Evolutionary conservation across 345 rosid genomes (phyloP), one percentile per base, ranked within the genome.

Genomic region (Toxicodendron radicans): DNA sequence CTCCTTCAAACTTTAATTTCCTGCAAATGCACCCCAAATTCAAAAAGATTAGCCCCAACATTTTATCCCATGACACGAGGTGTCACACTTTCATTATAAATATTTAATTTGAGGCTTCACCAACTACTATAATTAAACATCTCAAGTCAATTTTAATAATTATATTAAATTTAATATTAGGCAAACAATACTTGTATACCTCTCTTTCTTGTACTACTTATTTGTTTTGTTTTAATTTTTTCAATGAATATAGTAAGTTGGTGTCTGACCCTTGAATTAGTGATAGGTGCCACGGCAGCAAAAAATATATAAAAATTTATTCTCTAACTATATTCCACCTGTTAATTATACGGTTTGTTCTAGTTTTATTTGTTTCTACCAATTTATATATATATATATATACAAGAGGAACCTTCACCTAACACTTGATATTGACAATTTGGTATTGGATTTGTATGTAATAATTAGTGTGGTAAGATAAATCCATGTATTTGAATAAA

Each of bases 401-500:
- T 30, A 45, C 13, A 30, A 41, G 17, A 13, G 66, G 12, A 7
- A 21, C 23, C 54, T 43, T 27, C 74, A 59, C 66, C 74, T 59
- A 71, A 59, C 58, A 30, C 3, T 54, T 43, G 64, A 68, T 23
- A 13, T 70, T 56, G 73, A 70, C 54, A 20, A 57, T 17, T 27
- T 18, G 10, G 20, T 61, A 32, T 68, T 48, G 5, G 54, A 53
- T 32, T 68, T 18, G 23, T 51, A 51, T 14, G 18, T 14, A 3
- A 51, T 46, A 9, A 46, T 9, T 46, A 46, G 2, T 46, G 12
- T 46, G 13, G 2, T 5, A 6, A 43, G 7, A 46, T 14, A 16
- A 51, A 16, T 51, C 54, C 7, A 51, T 18, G 1, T 13, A 51
- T 51, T 51, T 51, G 18, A 12, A 51, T 3, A 51, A 51, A 51